Conservation (phyloP, 176 grass and related monocot genomes). For the Puya raimondii region DNA sequence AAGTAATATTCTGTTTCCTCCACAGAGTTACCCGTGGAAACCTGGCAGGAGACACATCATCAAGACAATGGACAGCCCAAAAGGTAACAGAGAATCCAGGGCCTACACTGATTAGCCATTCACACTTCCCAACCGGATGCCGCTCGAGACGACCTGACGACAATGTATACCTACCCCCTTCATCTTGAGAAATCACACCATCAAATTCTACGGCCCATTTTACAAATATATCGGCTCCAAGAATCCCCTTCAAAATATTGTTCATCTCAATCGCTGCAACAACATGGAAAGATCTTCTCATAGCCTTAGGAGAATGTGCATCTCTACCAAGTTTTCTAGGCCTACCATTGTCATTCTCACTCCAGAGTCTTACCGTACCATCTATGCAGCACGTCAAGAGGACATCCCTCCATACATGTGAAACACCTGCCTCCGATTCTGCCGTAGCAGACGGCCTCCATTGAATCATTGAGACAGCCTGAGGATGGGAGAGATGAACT, state of each 20-base stretch:
- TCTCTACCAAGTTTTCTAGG: slow-evolving; percentile 41
- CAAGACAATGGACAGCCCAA: slow-evolving; percentile 84
- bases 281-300: slow-evolving; percentile 47
- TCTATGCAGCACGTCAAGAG: slow-evolving; percentile 84
- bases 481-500: slow-evolving; percentile 57
- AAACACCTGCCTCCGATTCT: slow-evolving; percentile 22
- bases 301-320: slow-evolving; percentile 18
- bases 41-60: slow-evolving; percentile 68
- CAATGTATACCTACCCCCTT: slow-evolving; percentile 42
- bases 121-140: slow-evolving; percentile 59
- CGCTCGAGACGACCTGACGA: slow-evolving; percentile 33
- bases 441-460: slow-evolving; percentile 47
- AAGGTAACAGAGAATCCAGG: slow-evolving; percentile 46
- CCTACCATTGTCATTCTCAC: slow-evolving; percentile 39
- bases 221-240: slow-evolving; percentile 61
- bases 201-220: slow-evolving; percentile 66
- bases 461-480: slow-evolving; percentile 71
- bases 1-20: slow-evolving; percentile 45
- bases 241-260: slow-evolving; percentile 53
- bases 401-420: slow-evolving; percentile 44
- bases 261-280: slow-evolving; percentile 72
- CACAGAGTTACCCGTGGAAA: slow-evolving; percentile 71
- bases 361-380: slow-evolving; percentile 74
- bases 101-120: slow-evolving; percentile 70
- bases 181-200: slow-evolving; percentile 30